Base-by-base conservation (phyloP, 805 yeast species). In the Pichia scutulata region DNA sequence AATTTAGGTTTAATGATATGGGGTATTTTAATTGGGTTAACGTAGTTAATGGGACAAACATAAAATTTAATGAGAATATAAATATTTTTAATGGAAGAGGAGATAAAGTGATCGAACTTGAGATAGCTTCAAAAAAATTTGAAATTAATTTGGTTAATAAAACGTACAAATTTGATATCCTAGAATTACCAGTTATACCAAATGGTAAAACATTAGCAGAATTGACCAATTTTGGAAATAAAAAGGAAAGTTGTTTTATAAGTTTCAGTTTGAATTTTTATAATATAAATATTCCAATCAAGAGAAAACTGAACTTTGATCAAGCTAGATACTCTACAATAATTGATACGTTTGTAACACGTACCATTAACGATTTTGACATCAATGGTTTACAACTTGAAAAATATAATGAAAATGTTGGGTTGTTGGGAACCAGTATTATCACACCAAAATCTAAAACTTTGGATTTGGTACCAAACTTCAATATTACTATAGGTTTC, bases 401-500 rank as follows among this genome's bases (percentile, higher is more conserved):
- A 7, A 21, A 25, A 2, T 54, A 50, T 19, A 39, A 49, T 21
- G 39, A 37, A 14, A 40, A 19, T 12, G 14, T n/a, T 13, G 46
- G 52, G 16, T 21, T 54, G 14, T 3, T 3, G 1, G 55, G 57
- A 3, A n/a, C 28, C 19, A 40, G 48, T 23, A 22, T 16, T 6
- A 4, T 49, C 14, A 19, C 13, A 14, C 10, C 46, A 6, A 22
- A 28, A 4, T 19, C 26, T 18, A 14, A 43, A 10, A 19, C 21
- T 39, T 7, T 42, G 12, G 21, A 37, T 22, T 12, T 23, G 4
- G 33, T 57, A 1, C 45, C 51, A 4, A 16, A 45, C 16, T 39
- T 55, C 10, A 23, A 43, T 23, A 22, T 53, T 0, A 46, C 28
- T 18, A 13, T 48, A 14, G 55, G 55, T 7, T 16, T 49, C 13